Conservation (phyloP, 495 filamentous ascomycete genomes). For the Eremomyces bilateralis region DNA sequence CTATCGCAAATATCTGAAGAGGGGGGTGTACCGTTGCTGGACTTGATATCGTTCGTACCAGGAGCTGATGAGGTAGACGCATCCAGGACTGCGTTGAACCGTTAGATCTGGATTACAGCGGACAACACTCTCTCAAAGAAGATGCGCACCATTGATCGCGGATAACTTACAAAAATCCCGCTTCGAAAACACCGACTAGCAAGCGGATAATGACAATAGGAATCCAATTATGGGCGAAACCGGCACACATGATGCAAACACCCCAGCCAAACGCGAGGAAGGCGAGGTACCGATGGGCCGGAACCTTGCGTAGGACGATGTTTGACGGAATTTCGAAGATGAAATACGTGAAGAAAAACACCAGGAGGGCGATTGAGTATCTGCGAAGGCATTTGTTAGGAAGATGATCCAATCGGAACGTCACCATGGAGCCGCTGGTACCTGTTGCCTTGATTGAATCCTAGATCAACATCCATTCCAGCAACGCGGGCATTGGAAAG, state of each 20-base stretch:
- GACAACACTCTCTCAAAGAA: too few relatives aligned
- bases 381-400: too few relatives aligned
- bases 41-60: slow-evolving; percentile 10
- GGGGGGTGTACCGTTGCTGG: slow-evolving; percentile 23
- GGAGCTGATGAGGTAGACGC: slow-evolving; percentile 36
- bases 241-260: not conserved
- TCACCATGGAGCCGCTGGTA: too few relatives aligned
- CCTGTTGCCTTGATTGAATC: too few relatives aligned
- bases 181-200: slow-evolving; percentile 1
- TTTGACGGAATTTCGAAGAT: slow-evolving; percentile 4
- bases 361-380: not conserved
- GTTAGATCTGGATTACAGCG: too few relatives aligned
- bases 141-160: too few relatives aligned
- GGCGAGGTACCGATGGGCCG: not conserved
- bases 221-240: not conserved
- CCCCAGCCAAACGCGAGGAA: slow-evolving; percentile 1
- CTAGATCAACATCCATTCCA: too few relatives aligned
- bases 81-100: too few relatives aligned
- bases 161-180: slow-evolving; percentile 16
- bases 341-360: slow-evolving; percentile 3
- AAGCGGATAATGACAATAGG: slow-evolving; percentile 1
- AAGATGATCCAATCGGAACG: too few relatives aligned
- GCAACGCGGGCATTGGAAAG: too few relatives aligned
- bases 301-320: slow-evolving; percentile 1
- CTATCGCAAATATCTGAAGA: slow-evolving; percentile 18